Conservation (phyloP, 169 alveolate genomes). For the Prorocentrum cordatum region DNA sequence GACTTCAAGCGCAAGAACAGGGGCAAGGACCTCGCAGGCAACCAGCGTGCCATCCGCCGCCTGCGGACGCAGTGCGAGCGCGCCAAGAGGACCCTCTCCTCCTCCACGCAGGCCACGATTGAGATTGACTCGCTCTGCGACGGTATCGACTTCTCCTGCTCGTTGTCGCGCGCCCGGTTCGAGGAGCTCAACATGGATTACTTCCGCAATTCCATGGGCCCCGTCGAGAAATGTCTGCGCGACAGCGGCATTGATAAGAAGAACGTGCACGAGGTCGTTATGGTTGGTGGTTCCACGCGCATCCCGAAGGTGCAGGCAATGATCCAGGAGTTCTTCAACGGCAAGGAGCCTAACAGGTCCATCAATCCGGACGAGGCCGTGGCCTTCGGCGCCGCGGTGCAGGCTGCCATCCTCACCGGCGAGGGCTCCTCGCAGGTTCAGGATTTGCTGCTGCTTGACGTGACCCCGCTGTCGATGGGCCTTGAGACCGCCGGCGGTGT, state of each 20-base stretch:
- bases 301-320: background rate
- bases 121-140: too few species aligned
- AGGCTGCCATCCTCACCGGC: conserved; percentile 95
- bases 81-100: too few species aligned
- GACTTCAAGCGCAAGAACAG: conserved; percentile 91
- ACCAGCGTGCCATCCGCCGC: conserved; percentile 74
- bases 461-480: conserved; percentile 87
- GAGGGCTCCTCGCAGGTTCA: conserved; percentile 79
- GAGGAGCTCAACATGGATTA: too few species aligned
- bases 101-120: too few species aligned
- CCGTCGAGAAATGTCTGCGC: conserved; percentile 92
- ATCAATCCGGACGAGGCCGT: conserved; percentile 99
- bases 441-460: conserved; percentile 92
- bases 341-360: conserved; percentile 90
- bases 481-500: conserved; percentile 95
- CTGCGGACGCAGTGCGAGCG: too few species aligned
- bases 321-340: conserved; percentile 81
- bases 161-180: too few species aligned
- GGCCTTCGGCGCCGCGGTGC: conserved; percentile 98
- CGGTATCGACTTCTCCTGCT: too few species aligned
- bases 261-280: conserved; percentile 86
- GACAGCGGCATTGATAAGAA: conserved; percentile 77
- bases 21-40: conserved; percentile 72
- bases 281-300: conserved; percentile 95
- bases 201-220: conserved; percentile 90